Evolutionary conservation across 176 grass and related monocot genomes (phyloP), one percentile per base, ranked within the genome.

Genomic region (Oryza glaberrima): DNA sequence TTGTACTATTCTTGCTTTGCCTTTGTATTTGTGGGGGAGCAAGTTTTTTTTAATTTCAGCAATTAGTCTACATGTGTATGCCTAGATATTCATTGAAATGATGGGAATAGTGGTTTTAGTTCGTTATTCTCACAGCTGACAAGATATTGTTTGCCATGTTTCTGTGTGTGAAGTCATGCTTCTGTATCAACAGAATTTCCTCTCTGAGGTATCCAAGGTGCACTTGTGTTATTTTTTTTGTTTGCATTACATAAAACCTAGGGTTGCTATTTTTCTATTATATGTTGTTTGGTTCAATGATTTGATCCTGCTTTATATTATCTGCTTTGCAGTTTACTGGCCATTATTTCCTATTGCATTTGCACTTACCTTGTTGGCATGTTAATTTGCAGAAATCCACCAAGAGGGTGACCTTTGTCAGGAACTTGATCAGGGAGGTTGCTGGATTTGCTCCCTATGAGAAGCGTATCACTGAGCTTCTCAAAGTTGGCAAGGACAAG

Each of bases 401-500:
- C 11, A 91, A 91, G 81, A 70, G 89, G 71, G 89, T 91, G 4
- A n/a, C 16, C 23, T 88, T 91, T 17, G 85, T 91, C 23, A 81
- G 89, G 65, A 80, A 20, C 81, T 70, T 91, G 77, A 91, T 91
- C 71, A 87, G 89, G 77, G 89, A 91, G 65, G 89, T 91, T 60
- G 89, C 89, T 84, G 89, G 89, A 14, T 91, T 91, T 84, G 89
- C 89, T 66, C 85, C 89, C 0, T 91, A 91, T 66, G 89, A 91
- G 81, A 91, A 87, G 76, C 85, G 89, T 38, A 91, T 91, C 76
- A 91, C 85, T 81, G 84, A 91, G 81, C 89, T 91, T 87, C 81
- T 91, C 6, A 91, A 91, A 46, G 89, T 91, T 80, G 89, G 89
- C 43, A 87, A 91, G 77, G 89, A 91, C 54, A 91, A 91, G 81